Conservation (phyloP, 192 early-diverging fungal species). For the Neocallimastix lanati region DNA sequence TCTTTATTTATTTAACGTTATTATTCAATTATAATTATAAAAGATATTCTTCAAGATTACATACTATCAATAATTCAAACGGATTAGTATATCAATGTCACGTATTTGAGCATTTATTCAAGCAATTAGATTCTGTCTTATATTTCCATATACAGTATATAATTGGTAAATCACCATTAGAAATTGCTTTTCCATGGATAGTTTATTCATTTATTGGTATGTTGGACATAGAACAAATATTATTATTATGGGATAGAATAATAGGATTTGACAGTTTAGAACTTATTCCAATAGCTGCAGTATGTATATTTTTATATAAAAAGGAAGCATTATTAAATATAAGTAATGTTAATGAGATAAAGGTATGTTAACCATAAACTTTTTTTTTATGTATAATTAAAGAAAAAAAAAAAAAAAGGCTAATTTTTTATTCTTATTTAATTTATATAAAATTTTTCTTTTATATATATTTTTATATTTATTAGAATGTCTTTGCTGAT, state of each 20-base stretch:
- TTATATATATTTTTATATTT: not conserved
- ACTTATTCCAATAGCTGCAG: conserved; percentile 12
- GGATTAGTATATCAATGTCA: conserved; percentile 10
- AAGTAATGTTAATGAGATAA: conserved; percentile 14
- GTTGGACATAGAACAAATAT: conserved; percentile 27
- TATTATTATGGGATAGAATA: conserved; percentile 36
- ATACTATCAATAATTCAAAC: conserved; percentile 13
- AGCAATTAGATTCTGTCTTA: conserved; percentile 18
- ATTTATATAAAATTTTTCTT: no score
- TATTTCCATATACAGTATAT: conserved; percentile 18
- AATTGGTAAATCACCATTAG: conserved; percentile 11
- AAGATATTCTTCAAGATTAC: conserved; percentile 26
- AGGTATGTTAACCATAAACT: conserved; percentile 5
- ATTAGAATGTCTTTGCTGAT: not conserved
- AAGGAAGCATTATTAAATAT: conserved; percentile 11
- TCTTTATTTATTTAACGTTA: no score
- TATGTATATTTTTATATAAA: conserved; percentile 19
- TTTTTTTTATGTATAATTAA: no score
- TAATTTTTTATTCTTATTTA: no score
- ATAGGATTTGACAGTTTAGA: conserved; percentile 20
- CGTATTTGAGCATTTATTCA: conserved; percentile 24
- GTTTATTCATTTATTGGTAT: conserved; percentile 31
- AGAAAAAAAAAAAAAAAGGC: no score
- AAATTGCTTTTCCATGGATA: conserved; percentile 27
- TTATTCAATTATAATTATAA: no score